phyloP scores from a whole-genome alignment of 1,284 basidiomycete species.

The Sphagnurus paluster region DNA sequence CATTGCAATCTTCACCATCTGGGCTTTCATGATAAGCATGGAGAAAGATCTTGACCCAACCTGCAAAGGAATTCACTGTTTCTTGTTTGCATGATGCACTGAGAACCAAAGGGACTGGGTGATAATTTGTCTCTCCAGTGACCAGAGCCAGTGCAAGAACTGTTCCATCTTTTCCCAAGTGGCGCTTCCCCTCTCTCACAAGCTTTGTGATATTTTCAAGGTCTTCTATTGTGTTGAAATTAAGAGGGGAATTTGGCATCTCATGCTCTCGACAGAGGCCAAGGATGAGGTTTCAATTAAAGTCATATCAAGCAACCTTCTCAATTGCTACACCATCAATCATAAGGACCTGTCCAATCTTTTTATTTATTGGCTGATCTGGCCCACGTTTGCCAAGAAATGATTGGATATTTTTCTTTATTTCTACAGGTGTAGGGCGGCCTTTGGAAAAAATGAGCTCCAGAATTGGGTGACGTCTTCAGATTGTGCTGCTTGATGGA shows the following conservation, averaged over 20 bases:
- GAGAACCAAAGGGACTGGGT: constrained; percentile 21
- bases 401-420: background rate
- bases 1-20: background rate
- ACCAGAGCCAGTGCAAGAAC: constrained; percentile 27
- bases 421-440: background rate
- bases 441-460: background rate
- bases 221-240: constrained; percentile 4
- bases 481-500: constrained; percentile 16
- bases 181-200: constrained; percentile 12
- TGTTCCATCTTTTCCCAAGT: constrained; percentile 26
- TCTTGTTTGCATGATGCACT: constrained; percentile 28
- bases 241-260: no score
- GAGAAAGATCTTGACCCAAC: constrained; percentile 20
- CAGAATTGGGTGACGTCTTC: background rate
- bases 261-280: constrained; percentile 27
- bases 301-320: constrained; percentile 18
- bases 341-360: constrained; percentile 20
- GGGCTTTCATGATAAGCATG: constrained; percentile 1
- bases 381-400: constrained; percentile 2
- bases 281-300: constrained; percentile 14
- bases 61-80: constrained; percentile 17
- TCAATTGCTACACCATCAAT: constrained; percentile 30
- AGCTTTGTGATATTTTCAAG: constrained; percentile 16
- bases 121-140: constrained; percentile 21
- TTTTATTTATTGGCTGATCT: constrained; percentile 11